A percentile compares a stretch with the other conserved stretches of the same genome.
Conservation (phyloP, 179 eudicot species). For the Silene noctiflora region DNA sequence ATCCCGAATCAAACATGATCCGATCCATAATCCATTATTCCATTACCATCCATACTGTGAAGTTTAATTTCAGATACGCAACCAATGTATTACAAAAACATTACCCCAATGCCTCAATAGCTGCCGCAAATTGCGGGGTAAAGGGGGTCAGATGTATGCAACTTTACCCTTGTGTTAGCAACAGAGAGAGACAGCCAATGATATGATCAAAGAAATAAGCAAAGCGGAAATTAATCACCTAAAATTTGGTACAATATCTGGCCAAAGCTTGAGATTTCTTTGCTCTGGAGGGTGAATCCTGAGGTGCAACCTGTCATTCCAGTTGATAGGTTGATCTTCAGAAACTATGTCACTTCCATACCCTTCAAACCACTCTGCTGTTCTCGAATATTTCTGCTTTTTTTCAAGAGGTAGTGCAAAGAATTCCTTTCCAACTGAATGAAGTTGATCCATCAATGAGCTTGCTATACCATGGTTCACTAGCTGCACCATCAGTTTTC, state of each 20-base stretch:
- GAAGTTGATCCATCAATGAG: slow-evolving; percentile 11
- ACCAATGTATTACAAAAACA: too few species aligned
- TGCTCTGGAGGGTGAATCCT: slow-evolving; percentile 12
- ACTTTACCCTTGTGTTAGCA: too few species aligned
- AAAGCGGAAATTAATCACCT: background rate
- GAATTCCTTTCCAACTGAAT: slow-evolving; percentile 12
- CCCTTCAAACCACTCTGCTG: slow-evolving; percentile 19
- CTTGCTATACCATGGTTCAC: slow-evolving; percentile 6
- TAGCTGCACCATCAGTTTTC: background rate
- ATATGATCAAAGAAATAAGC: too few species aligned
- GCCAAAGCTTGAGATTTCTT: slow-evolving; percentile 24
- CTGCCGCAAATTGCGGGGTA: too few species aligned
- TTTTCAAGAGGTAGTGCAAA: slow-evolving; percentile 15
- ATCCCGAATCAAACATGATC: too few species aligned
- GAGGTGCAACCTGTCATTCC: slow-evolving; percentile 29
- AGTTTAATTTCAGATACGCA: too few species aligned
- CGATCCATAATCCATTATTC: too few species aligned
- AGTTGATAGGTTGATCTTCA: slow-evolving; percentile 6
- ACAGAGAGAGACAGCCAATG: too few species aligned
- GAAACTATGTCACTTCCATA: slow-evolving; percentile 23
- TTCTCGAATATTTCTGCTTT: slow-evolving; percentile 8
- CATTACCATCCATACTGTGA: too few species aligned
- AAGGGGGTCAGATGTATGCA: too few species aligned
- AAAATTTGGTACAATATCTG: slow-evolving; percentile 12
- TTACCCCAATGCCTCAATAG: too few species aligned